Evolutionary conservation across 169 alveolate genomes (phyloP).

Genomic region (Miamiensis avidus): DNA sequence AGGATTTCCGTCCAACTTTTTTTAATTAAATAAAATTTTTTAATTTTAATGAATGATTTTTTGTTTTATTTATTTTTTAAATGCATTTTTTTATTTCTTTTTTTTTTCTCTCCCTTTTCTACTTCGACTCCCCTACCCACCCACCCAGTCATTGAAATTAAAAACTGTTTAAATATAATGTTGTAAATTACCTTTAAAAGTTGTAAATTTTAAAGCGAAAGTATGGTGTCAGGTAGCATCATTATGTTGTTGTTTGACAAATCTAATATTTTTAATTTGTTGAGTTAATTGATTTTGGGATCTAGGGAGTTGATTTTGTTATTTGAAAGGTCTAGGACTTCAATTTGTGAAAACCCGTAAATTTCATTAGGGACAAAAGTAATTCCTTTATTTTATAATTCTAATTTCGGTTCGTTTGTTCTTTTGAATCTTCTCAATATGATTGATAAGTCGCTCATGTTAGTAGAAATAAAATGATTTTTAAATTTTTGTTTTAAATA

Average conservation of each 20-base stretch:
- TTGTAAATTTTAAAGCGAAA: slow-evolving; percentile 46
- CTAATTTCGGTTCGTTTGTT: slow-evolving; percentile 56
- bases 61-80: not conserved
- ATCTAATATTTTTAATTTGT: slow-evolving; percentile 49
- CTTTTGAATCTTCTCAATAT: slow-evolving; percentile 72
- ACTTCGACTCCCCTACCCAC: not conserved
- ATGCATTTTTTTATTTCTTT: slow-evolving; percentile 16
- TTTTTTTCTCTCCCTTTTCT: slow-evolving; percentile 23
- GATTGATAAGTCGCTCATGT: slow-evolving; percentile 71
- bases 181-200: slow-evolving; percentile 14
- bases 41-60: too few relatives aligned
- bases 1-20: slow-evolving; percentile 18
- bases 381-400: slow-evolving; percentile 55
- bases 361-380: slow-evolving; percentile 70
- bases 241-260: slow-evolving; percentile 44
- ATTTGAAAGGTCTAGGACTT: slow-evolving; percentile 58
- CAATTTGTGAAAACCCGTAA: slow-evolving; percentile 42
- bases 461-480: too few relatives aligned
- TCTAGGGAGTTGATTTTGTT: slow-evolving; percentile 52
- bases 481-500: too few relatives aligned
- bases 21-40: too few relatives aligned
- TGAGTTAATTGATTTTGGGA: slow-evolving; percentile 35
- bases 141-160: slow-evolving; percentile 30
- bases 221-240: slow-evolving; percentile 47
- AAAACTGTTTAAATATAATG: slow-evolving; percentile 41